Percentiles rank a stretch among this genome's conserved stretches.
phyloP scores from a whole-genome alignment of 768 basidiomycete species.

The Lactarius akahatsu region DNA sequence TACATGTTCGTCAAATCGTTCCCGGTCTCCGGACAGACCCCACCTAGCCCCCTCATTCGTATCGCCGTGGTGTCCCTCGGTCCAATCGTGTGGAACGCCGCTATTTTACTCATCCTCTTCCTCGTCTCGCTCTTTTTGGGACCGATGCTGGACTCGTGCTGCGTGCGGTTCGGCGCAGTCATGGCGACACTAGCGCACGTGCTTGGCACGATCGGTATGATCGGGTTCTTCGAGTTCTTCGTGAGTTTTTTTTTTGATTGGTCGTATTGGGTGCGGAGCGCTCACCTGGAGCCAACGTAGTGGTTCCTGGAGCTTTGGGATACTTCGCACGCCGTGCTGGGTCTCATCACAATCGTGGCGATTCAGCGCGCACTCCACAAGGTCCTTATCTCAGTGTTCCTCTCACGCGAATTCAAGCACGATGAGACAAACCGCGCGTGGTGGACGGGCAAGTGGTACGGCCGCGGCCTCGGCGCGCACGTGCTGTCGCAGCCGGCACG shows the following conservation, averaged over 20 bases:
- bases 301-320: conserved; percentile 98
- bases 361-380: conserved; percentile 94
- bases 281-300: conserved; percentile 38
- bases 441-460: conserved; percentile 99
- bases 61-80: conserved; percentile 92
- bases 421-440: conserved; percentile 98
- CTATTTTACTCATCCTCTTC: conserved; percentile 83
- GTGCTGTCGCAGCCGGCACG: conserved; percentile 94
- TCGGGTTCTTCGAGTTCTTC: conserved; percentile 96
- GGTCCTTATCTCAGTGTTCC: conserved; percentile 88
- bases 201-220: conserved; percentile 78
- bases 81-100: conserved; percentile 94
- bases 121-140: conserved; percentile 89
- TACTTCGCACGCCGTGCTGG: conserved; percentile 93
- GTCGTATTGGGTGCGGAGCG: background rate
- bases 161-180: conserved; percentile 86
- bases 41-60: conserved; percentile 84
- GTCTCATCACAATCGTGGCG: conserved; percentile 83
- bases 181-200: conserved; percentile 91
- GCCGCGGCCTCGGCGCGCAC: conserved; percentile 85
- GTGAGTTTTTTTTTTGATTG: conserved; percentile 46
- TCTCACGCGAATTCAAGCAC: conserved; percentile 97
- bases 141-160: conserved; percentile 80
- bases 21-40: conserved; percentile 60
- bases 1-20: conserved; percentile 94